Base-by-base conservation (phyloP, 1,284 basidiomycete species). In the Cryptococcus floricola region DNA sequence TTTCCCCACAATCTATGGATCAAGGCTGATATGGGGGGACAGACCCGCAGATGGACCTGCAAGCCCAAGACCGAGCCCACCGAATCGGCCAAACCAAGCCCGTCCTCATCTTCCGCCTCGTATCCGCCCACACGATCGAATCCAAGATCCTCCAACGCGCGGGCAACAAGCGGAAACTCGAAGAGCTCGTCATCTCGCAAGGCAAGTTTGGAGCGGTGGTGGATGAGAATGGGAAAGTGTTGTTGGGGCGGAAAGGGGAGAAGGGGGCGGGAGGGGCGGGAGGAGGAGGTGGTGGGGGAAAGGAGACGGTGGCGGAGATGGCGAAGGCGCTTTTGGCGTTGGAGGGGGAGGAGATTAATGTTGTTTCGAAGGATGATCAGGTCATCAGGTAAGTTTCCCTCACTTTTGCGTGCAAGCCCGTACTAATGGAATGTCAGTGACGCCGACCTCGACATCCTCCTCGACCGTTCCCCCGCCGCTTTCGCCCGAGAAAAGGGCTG, bases 41-140 rank as follows among this genome's bases (percentile, higher is more conserved):
- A 91, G 90, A 97, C 69, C 94, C 94, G 0, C 91, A 95, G 79
- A 92, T 94, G 86, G 95, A 98, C 64, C 80, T 92, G 5, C 94
- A 98, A 75, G 95, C 95, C 0, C 91, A 95, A 74, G 95, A 96
- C 69, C 84, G 94, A 37, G 94, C 91, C 0, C 94, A 98, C 75
- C 86, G 94, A 7, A 98, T 98, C 57, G 94, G 94, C 2, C 94
- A 97, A 77, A 94, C 86, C 18, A 18, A 81, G 63, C 89, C 90
- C 2, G 89, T 94, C 53, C 81, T 94, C 47, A 85, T 96, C 54
- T 96, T 92, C 80, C 84, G 93, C 39, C 81, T 97, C 0, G 86
- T 96, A 37, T 88, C 84, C 37, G 66, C 68, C 27, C 67, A 92
- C 75, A 96, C 93, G 1, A 83, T 97, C 61, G 94, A 98, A 79